Evolutionary conservation across 495 filamentous ascomycete genomes (phyloP).

Genomic region (Penicillium samsonianum): DNA sequence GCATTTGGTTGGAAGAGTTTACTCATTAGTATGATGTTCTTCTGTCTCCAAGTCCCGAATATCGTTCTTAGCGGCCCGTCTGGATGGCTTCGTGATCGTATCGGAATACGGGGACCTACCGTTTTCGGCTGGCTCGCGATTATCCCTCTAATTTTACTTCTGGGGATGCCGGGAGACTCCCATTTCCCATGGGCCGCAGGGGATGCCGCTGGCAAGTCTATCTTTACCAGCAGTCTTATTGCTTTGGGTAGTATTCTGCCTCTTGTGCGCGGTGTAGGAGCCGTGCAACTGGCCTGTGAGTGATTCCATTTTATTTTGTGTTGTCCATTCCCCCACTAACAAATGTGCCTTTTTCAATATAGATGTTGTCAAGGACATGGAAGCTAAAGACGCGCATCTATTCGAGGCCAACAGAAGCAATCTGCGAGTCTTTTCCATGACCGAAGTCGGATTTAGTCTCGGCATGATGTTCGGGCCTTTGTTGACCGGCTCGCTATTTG

Average conservation of each 20-base stretch:
- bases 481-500: constrained; percentile 23
- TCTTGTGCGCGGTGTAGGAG: constrained; percentile 17
- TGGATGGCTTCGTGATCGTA: constrained; percentile 23
- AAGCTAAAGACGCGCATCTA: constrained; percentile 13
- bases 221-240: constrained; percentile 13
- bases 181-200: constrained; percentile 15
- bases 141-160: constrained; percentile 8
- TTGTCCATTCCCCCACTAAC: neutral
- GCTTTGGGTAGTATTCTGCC: constrained; percentile 12
- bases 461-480: constrained; percentile 31
- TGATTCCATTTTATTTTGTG: neutral
- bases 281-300: constrained; percentile 17
- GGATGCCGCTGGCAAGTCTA: constrained; percentile 6
- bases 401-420: constrained; percentile 24
- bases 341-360: neutral
- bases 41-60: constrained; percentile 14
- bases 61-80: constrained; percentile 14
- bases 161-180: constrained; percentile 16
- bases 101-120: constrained; percentile 15
- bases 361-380: constrained; percentile 22
- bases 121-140: constrained; percentile 7
- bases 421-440: constrained; percentile 29
- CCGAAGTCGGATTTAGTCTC: constrained; percentile 21
- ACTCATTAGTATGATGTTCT: constrained; percentile 20
- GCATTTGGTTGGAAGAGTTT: constrained; percentile 19